Evolutionary conservation across 2,329 filamentous ascomycete species (phyloP).

Genomic region (Simplicillium aogashimaense): DNA sequence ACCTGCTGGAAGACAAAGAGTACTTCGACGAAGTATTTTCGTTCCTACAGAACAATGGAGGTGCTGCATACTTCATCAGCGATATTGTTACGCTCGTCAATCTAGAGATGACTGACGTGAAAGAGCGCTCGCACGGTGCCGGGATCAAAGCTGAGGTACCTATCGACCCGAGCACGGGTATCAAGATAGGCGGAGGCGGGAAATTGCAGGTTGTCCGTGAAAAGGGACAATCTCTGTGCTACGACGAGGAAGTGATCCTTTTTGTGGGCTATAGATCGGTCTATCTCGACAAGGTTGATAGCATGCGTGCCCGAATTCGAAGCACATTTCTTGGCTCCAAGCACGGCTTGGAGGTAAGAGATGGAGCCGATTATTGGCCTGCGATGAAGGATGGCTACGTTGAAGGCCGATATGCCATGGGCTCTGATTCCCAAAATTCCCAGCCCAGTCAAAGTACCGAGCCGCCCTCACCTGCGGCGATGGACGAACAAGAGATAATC

Average conservation of each 20-base stretch:
- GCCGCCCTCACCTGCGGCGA: too few species aligned
- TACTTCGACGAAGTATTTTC: conserved; percentile 18
- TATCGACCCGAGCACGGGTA: conserved; percentile 10
- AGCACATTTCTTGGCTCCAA: conserved; percentile 36
- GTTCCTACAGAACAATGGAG: conserved; percentile 13
- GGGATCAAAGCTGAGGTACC: conserved; percentile 10
- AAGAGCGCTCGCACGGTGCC: conserved; percentile 6
- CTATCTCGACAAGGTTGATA: conserved; percentile 16
- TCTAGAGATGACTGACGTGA: conserved; percentile 11
- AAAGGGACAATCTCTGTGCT: conserved; percentile 12
- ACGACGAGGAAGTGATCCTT: conserved; percentile 17
- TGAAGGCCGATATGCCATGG: too few species aligned
- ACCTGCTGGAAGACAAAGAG: conserved; percentile 13
- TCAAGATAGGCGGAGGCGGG: conserved; percentile 11
- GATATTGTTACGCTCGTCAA: conserved; percentile 17
- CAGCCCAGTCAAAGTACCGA: too few species aligned
- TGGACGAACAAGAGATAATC: too few species aligned
- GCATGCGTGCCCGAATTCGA: conserved; percentile 14
- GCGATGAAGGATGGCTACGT: conserved; percentile 16
- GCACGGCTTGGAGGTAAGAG: conserved; percentile 14
- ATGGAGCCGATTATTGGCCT: conserved; percentile 16
- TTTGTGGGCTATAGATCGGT: conserved; percentile 17
- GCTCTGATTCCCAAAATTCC: too few species aligned
- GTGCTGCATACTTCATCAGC: conserved; percentile 17
- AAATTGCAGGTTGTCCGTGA: conserved; percentile 11